A percentile compares a stretch with the other conserved stretches of the same genome.
These are phyloP conservation scores for Neonectria coccinea DNA, from an alignment of 2,329 filamentous ascomycete genomes.

Conservation along the genomic window DNA sequence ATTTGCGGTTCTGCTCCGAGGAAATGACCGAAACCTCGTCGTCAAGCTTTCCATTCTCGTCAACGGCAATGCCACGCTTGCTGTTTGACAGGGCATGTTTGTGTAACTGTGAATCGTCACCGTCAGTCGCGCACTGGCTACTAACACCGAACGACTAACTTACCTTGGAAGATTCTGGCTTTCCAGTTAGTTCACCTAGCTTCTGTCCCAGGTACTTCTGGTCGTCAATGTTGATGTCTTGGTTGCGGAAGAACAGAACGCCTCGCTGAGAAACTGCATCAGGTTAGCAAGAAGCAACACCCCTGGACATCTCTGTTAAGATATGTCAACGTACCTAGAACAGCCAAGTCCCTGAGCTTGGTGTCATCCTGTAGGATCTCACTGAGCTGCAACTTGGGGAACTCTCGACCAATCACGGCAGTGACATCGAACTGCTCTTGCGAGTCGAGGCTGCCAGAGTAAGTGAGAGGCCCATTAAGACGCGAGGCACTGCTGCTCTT, in stretches of 20 bases:
- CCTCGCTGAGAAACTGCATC: conserved; percentile 26
- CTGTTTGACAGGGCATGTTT: conserved; percentile 29
- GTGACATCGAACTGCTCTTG: conserved; percentile 31
- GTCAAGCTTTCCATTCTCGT: conserved; percentile 30
- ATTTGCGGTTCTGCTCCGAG: conserved; percentile 28
- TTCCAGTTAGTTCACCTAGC: conserved; percentile 28
- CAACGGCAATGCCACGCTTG: conserved; percentile 29
- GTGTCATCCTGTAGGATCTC: conserved; percentile 25
- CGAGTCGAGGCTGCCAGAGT: conserved; percentile 19
- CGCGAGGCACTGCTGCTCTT: conserved; percentile 16
- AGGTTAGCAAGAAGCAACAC: neutral
- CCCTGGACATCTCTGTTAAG: neutral
- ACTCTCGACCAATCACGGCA: conserved; percentile 24
- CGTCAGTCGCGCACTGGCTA: too few relatives aligned
- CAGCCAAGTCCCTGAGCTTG: conserved; percentile 26
- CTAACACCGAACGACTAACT: neutral
- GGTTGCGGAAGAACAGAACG: conserved; percentile 30
- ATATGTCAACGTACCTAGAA: conserved; percentile 12
- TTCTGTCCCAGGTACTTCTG: conserved; percentile 27
- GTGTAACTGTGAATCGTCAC: conserved; percentile 17
- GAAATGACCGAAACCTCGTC: conserved; percentile 32
- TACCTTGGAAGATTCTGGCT: conserved; percentile 30
- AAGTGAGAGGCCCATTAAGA: conserved; percentile 21
- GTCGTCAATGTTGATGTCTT: conserved; percentile 25
- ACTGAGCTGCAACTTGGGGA: conserved; percentile 25